Evolutionary conservation across 116 monocot genomes (phyloP).

Genomic region (Cymodocea nodosa): DNA sequence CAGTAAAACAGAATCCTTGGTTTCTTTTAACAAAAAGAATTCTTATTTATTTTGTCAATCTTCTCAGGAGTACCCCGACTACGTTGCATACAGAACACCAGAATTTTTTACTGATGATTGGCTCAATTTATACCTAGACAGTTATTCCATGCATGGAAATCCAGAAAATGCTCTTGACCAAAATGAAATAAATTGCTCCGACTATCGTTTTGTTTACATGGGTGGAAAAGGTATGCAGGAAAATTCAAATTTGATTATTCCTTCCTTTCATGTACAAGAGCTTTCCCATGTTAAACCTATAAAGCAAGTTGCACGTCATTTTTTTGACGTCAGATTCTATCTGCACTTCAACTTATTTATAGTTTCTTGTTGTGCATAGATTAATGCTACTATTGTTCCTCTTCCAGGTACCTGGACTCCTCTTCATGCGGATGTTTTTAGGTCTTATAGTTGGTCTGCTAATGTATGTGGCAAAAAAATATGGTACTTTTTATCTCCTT

Average conservation of each 20-base stretch:
- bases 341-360: not conserved
- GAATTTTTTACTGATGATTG: constrained; percentile 87
- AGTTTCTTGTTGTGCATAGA: not conserved
- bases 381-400: not conserved
- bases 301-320: too few relatives aligned
- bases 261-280: too few relatives aligned
- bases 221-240: constrained; percentile 64
- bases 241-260: too few relatives aligned
- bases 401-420: constrained; percentile 93
- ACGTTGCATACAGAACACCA: constrained; percentile 80
- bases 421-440: constrained; percentile 99
- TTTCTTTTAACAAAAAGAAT: too few relatives aligned
- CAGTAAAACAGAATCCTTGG: too few relatives aligned
- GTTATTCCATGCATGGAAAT: constrained; percentile 49
- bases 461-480: constrained; percentile 90
- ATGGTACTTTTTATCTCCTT: constrained; percentile 81
- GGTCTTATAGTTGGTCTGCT: constrained; percentile 98
- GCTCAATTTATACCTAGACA: constrained; percentile 95
- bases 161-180: constrained; percentile 22
- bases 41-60: not conserved
- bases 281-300: not conserved
- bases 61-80: constrained; percentile 80
- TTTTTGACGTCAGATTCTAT: not conserved
- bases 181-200: constrained; percentile 72
- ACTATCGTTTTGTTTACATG: constrained; percentile 97